Evolutionary conservation across 768 basidiomycete genomes (phyloP).

Genomic region (Rhizopogon salebrosus): DNA sequence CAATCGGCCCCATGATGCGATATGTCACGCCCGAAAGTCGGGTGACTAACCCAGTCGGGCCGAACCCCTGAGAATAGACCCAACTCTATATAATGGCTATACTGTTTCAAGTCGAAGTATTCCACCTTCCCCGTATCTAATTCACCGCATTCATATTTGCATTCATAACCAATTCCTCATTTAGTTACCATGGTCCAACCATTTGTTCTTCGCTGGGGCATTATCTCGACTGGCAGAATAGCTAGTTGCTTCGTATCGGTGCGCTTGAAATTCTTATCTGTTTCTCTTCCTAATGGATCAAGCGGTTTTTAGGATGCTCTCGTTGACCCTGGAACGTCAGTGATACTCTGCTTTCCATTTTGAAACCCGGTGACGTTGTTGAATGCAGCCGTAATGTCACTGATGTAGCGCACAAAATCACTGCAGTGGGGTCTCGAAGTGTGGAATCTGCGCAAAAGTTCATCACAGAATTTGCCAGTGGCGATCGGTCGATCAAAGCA

Average conservation of each 20-base stretch:
- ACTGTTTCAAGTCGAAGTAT: too few relatives aligned
- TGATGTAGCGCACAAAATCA: constrained; percentile 64
- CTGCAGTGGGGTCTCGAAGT: constrained; percentile 74
- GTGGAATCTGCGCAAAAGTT: constrained; percentile 67
- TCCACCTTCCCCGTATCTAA: too few relatives aligned
- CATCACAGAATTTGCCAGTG: constrained; percentile 46
- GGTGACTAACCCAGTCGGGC: background rate
- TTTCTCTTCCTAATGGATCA: constrained; percentile 2
- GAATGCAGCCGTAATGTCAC: constrained; percentile 52
- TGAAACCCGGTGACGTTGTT: background rate
- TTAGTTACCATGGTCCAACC: constrained; percentile 21
- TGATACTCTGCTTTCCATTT: constrained; percentile 10
- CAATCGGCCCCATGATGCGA: too few relatives aligned
- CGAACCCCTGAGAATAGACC: background rate
- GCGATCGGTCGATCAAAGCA: constrained; percentile 52
- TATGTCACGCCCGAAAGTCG: too few relatives aligned
- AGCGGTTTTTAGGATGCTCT: constrained; percentile 54
- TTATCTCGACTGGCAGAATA: constrained; percentile 79
- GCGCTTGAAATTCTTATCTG: constrained; percentile 2
- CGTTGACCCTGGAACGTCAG: constrained; percentile 68
- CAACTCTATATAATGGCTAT: too few relatives aligned
- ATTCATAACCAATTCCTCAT: too few relatives aligned
- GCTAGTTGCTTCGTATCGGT: constrained; percentile 67
- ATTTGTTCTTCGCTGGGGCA: constrained; percentile 70
- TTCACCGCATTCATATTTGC: background rate